Base-by-base conservation (phyloP, 2,329 filamentous ascomycete genomes). In the Diaporthe batatas region DNA sequence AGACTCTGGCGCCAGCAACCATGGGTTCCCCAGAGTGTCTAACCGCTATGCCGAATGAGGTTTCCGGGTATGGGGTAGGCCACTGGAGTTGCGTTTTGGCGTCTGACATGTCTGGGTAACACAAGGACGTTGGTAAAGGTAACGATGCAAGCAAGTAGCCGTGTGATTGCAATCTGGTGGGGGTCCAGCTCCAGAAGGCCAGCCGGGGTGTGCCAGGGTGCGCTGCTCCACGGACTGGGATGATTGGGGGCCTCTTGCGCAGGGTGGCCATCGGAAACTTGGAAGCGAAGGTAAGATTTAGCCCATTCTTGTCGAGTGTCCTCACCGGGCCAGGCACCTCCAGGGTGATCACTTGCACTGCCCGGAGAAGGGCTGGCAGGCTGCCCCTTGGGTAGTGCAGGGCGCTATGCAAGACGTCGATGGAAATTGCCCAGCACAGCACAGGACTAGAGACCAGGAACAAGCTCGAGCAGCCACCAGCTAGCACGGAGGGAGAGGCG, bases 111-210 rank as follows among this genome's bases (percentile, higher is more conserved):
- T 42, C 39, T 62, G 68, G 34, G 68, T 70, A 49, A 29, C 54
- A 57, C 64, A 68, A 62, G 34, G 55, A 64, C 51, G 16, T 68
- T 65, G 54, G 53, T 54, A 42, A 64, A 32, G 32, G 68, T 11
- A 54, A 67, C 58, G 57, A 67, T 39, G 39, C 42, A 69, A 58
- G 72, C 70, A 58, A 53, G 49, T 34, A 59, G 55, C 70, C 70
- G 69, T 72, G 69, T 68, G 69, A 70, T 72, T 54, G 57, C 70
- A 69, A 62, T 64, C 49, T 58, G 58, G 72, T 72, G 62, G 69
- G 72, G 72, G 62, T 69, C 72, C 72, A 74, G 57, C 70, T 72
- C 29, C 34, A 69, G 44, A 42, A 21, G 49, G 51, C 57, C 58
- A 68, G 59, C 59, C 42, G 54, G 51, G 54, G 71, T 44, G 55